Evolutionary conservation across 495 filamentous ascomycete species (phyloP).

Genomic region (Aspergillus mulundensis): DNA sequence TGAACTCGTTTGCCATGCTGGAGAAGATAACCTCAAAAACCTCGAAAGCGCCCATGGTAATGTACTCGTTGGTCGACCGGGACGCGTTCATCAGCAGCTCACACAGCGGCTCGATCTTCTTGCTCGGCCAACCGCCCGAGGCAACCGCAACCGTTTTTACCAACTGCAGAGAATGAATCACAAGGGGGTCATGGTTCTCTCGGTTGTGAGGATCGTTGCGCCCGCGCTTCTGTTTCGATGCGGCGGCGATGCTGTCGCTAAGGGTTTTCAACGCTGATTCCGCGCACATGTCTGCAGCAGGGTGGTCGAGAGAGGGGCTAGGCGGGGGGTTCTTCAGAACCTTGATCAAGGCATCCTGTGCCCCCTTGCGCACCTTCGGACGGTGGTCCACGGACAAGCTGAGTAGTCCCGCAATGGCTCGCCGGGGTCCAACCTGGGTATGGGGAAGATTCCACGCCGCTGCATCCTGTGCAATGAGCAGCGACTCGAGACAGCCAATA

Average conservation of each 20-base stretch:
- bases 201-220: slow-evolving; percentile 35
- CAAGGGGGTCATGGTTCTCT: slow-evolving; percentile 67
- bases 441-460: slow-evolving; percentile 81
- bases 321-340: slow-evolving; percentile 80
- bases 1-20: slow-evolving; percentile 79
- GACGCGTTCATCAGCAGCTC: slow-evolving; percentile 85
- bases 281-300: slow-evolving; percentile 92
- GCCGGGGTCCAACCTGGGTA: slow-evolving; percentile 78
- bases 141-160: slow-evolving; percentile 81
- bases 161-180: slow-evolving; percentile 88
- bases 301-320: slow-evolving; percentile 87
- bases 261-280: slow-evolving; percentile 78
- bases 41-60: slow-evolving; percentile 93
- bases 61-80: slow-evolving; percentile 82
- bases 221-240: slow-evolving; percentile 60
- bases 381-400: slow-evolving; percentile 79
- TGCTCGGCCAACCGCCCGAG: slow-evolving; percentile 94
- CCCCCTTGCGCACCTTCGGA: slow-evolving; percentile 92
- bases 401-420: slow-evolving; percentile 83
- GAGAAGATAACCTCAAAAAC: slow-evolving; percentile 95
- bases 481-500: slow-evolving; percentile 87
- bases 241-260: slow-evolving; percentile 59
- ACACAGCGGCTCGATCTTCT: slow-evolving; percentile 87
- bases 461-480: slow-evolving; percentile 83
- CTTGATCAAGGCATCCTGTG: slow-evolving; percentile 81